A percentile compares a stretch with the other conserved stretches of the same genome.
These are phyloP conservation scores for Fermentozyma sake DNA, from an alignment of 1,139 yeast species.

Conservation along the genomic window DNA sequence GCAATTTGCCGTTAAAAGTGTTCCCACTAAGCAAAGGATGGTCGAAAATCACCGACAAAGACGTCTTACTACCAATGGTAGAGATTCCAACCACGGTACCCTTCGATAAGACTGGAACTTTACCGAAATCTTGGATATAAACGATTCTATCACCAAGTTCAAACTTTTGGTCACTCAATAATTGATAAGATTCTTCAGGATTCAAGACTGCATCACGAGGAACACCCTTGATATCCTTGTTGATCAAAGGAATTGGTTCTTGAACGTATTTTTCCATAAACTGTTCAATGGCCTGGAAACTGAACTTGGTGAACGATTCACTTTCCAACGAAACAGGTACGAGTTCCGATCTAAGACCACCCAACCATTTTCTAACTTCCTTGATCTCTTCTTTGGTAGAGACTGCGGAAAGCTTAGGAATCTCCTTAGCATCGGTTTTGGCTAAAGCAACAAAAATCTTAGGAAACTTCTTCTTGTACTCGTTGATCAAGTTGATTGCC, in stretches of 20 bases:
- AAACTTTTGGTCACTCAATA: slow-evolving; percentile 72
- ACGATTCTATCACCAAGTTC: slow-evolving; percentile 86
- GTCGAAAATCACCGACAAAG: slow-evolving; percentile 79
- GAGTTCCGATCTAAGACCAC: slow-evolving; percentile 50
- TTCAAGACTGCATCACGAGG: slow-evolving; percentile 82
- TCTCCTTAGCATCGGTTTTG: slow-evolving; percentile 16
- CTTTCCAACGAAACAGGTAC: slow-evolving; percentile 71
- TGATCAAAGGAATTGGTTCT: slow-evolving; percentile 37
- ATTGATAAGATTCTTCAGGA: slow-evolving; percentile 69
- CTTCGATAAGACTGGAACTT: slow-evolving; percentile 79
- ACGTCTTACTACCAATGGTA: slow-evolving; percentile 54
- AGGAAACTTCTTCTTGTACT: slow-evolving; percentile 61
- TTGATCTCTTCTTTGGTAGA: slow-evolving; percentile 29
- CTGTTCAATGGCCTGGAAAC: slow-evolving; percentile 66
- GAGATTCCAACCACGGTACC: slow-evolving; percentile 89
- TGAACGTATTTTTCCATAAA: slow-evolving; percentile 48
- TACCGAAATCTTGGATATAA: slow-evolving; percentile 82
- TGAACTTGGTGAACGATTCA: slow-evolving; percentile 67
- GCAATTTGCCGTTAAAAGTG: slow-evolving; percentile 71
- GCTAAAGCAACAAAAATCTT: slow-evolving; percentile 47
- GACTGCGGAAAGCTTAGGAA: slow-evolving; percentile 25
- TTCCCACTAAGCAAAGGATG: slow-evolving; percentile 78
- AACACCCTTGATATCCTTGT: slow-evolving; percentile 69
- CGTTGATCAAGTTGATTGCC: slow-evolving; percentile 63
- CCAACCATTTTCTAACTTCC: slow-evolving; percentile 55